phyloP scores from a whole-genome alignment of 805 yeast species.

The Myxozyma geophila region DNA sequence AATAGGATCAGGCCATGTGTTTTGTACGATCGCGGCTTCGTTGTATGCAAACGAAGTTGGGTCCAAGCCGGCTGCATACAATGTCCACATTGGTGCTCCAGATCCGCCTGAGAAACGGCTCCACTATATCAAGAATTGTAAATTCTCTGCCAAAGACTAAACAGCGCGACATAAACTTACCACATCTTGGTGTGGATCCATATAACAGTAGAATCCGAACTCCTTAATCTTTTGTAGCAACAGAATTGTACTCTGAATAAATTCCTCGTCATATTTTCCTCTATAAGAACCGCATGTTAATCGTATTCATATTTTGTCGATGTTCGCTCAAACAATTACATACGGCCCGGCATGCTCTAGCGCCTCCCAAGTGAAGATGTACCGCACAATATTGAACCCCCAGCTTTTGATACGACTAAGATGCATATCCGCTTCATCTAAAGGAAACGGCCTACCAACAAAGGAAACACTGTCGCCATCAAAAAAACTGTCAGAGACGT shows the following conservation, averaged over 20 bases:
- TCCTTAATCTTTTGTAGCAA: constrained; percentile 60
- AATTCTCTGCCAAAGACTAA: not conserved
- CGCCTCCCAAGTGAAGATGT: constrained; percentile 88
- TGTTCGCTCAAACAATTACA: not conserved
- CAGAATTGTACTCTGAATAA: constrained; percentile 68
- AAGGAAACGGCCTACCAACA: constrained; percentile 78
- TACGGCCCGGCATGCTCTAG: constrained; percentile 83
- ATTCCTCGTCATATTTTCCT: constrained; percentile 76
- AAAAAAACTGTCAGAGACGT: constrained; percentile 54
- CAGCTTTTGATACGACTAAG: constrained; percentile 70
- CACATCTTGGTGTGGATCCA: constrained; percentile 93
- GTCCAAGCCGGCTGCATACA: constrained; percentile 84
- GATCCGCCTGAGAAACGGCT: constrained; percentile 85
- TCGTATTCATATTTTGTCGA: not conserved
- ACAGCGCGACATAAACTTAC: constrained; percentile 21
- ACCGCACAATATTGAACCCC: constrained; percentile 82
- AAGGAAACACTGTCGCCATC: constrained; percentile 79
- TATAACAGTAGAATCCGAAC: constrained; percentile 72
- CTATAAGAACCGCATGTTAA: constrained; percentile 10
- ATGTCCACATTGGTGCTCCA: constrained; percentile 94
- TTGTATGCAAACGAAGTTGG: constrained; percentile 72
- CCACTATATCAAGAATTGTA: constrained; percentile 53
- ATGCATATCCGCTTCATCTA: constrained; percentile 73
- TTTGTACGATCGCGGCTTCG: constrained; percentile 81
- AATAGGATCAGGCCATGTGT: constrained; percentile 53